Base-by-base conservation (phyloP, 192 early-diverging fungal species). In the Backusella mclennaniae region DNA sequence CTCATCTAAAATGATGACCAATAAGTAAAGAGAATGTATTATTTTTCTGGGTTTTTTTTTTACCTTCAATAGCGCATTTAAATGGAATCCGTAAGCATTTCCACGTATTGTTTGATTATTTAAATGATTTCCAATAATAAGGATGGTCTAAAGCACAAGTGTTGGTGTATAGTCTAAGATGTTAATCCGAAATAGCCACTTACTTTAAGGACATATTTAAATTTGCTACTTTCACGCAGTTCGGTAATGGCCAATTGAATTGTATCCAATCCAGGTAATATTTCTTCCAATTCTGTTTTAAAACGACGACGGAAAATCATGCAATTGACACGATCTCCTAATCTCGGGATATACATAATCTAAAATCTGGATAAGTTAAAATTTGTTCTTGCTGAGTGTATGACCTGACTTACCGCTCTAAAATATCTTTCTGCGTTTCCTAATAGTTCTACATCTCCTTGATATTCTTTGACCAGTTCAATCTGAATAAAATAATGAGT, bases 351-450 rank as follows among this genome's bases (percentile, higher is more conserved):
- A 41, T 82, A 82, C 77, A 86, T 79, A 42, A 89, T 85, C 87
- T 88, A 75, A 35, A 29, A 38, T 39, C 7, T 33, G 35, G 38
- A 33, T 33, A 33, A 33, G 33, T 33, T 33, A 33, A 33, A 33
- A 3, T 33, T 33, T 33, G 33, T 33, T 33, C 3, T 33, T 33
- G 33, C 3, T 33, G 33, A 33, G 33, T 33, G 33, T 33, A 33
- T 33, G 33, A 3, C 33, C 33, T 33, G 33, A 33, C 3, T 79
- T 78, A 84, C 84, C 49, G 83, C 75, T 23, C 75, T 77, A 46
- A 86, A 89, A 67, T 85, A 89, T 74, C 84, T 82, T 39, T 89
- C 88, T n/a, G 88, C 88, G 73, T 89, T 85, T 19, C 88, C 88
- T 0, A 89, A 78, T 36, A 71, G 71, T 35, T 79, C 78, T 26